A percentile compares a stretch with the other conserved stretches of the same genome.
These are phyloP conservation scores for Suhomyces coccinellae DNA, from an alignment of 1,139 yeast genomes.

Conservation along the genomic window DNA sequence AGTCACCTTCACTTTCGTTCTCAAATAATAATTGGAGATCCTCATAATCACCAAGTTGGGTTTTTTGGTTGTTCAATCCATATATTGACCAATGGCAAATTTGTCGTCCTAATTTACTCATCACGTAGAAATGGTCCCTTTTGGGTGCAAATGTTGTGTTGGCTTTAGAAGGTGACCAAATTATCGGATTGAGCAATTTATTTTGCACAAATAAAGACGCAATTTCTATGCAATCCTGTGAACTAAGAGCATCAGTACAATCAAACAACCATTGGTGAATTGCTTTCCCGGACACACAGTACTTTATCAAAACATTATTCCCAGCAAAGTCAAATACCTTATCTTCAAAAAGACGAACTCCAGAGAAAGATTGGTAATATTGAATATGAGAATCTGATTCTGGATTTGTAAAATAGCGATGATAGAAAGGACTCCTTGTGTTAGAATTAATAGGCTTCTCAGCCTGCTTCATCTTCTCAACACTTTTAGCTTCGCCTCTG, in stretches of 20 bases:
- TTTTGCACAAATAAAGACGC: slow-evolving; percentile 55
- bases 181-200: slow-evolving; percentile 50
- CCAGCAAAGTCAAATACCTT: slow-evolving; percentile 30
- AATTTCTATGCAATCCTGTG: slow-evolving; percentile 60
- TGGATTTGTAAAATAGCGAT: slow-evolving; percentile 81
- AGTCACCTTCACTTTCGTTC: neutral
- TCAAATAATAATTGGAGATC: neutral
- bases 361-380: slow-evolving; percentile 68
- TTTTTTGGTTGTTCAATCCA: neutral
- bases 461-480: neutral
- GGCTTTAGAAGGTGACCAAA: slow-evolving; percentile 14
- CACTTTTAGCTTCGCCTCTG: neutral
- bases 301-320: slow-evolving; percentile 27
- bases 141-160: slow-evolving; percentile 14
- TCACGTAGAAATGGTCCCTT: slow-evolving; percentile 23
- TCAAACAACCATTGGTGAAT: slow-evolving; percentile 87
- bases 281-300: slow-evolving; percentile 73
- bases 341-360: slow-evolving; percentile 59
- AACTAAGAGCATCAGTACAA: slow-evolving; percentile 69
- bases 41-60: neutral
- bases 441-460: neutral
- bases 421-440: slow-evolving; percentile 65
- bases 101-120: slow-evolving; percentile 23
- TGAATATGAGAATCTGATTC: slow-evolving; percentile 82
- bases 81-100: slow-evolving; percentile 25